Evolutionary conservation across 306 rosid species (phyloP).

Genomic region (Glycyrrhiza uralensis): DNA sequence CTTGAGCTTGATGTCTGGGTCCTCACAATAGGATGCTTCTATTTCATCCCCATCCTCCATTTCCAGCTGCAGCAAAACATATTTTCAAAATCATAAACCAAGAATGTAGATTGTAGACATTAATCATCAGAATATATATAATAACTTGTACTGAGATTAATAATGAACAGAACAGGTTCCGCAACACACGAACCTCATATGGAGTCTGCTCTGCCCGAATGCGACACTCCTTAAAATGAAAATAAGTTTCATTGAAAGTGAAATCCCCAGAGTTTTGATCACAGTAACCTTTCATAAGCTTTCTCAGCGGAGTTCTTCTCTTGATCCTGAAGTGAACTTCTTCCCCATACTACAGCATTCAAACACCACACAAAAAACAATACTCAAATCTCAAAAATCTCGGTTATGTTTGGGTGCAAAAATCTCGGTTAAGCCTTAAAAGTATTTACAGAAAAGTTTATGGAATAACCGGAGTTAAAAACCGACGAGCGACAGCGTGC

Average conservation of each 20-base stretch:
- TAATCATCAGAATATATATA: not conserved
- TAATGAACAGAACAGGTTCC: not conserved
- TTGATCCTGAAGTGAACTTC: conserved; percentile 82
- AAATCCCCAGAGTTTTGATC: conserved; percentile 68
- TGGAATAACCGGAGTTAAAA: no score
- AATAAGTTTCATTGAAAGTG: no score
- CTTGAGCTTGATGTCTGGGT: no score
- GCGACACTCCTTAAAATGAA: conserved; percentile 72
- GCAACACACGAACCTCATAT: conserved; percentile 51
- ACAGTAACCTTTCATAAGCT: conserved; percentile 77
- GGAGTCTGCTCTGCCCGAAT: conserved; percentile 79
- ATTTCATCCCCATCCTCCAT: conserved; percentile 93
- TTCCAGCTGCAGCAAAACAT: conserved; percentile 52
- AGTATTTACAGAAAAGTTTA: no score
- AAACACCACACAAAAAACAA: no score
- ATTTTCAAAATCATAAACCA: not conserved
- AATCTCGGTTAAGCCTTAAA: no score
- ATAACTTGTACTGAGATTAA: not conserved
- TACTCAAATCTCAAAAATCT: no score
- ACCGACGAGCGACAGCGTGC: no score
- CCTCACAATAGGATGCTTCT: no score
- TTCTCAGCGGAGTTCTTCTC: conserved; percentile 68
- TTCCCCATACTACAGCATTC: conserved; percentile 57
- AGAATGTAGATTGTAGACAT: not conserved
- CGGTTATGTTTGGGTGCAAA: no score